Conservation (phyloP, 768 basidiomycete species). For the Leccinum broughii region DNA sequence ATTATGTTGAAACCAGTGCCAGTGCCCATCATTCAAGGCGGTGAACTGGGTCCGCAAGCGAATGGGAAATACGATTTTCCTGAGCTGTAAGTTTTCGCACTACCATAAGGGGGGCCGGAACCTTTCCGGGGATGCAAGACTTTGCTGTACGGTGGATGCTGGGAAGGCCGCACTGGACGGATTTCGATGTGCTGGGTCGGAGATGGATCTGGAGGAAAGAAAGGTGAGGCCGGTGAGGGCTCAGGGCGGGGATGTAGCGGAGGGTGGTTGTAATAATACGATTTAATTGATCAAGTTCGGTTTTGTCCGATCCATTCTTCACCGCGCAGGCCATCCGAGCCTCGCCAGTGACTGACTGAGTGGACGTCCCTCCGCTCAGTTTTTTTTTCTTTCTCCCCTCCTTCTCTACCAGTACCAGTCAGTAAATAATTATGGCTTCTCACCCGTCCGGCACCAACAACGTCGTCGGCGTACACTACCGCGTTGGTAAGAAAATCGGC, state of each 20-base stretch:
- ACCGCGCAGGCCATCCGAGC: slow-evolving; percentile 28
- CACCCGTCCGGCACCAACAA: slow-evolving; percentile 65
- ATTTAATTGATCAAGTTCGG: slow-evolving; percentile 18
- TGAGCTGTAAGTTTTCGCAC: slow-evolving; percentile 41
- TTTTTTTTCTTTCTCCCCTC: slow-evolving; percentile 2
- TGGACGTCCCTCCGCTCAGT: slow-evolving; percentile 1
- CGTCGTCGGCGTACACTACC: slow-evolving; percentile 95
- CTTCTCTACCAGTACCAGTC: slow-evolving; percentile 21
- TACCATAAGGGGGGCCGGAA: slow-evolving; percentile 29
- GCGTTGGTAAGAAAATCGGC: slow-evolving; percentile 98
- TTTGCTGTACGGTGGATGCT: slow-evolving; percentile 1
- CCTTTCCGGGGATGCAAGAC: background rate
- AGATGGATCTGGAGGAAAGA: background rate
- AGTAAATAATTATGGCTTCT: slow-evolving; percentile 44
- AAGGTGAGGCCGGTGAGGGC: slow-evolving; percentile 5
- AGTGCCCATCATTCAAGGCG: background rate
- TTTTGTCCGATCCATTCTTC: slow-evolving; percentile 36
- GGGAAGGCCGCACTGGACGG: background rate
- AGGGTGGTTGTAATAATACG: slow-evolving; percentile 7
- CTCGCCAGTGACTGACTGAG: slow-evolving; percentile 21
- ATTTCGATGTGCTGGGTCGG: slow-evolving; percentile 4
- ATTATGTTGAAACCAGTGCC: slow-evolving; percentile 8
- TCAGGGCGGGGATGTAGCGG: slow-evolving; percentile 23
- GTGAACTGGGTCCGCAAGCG: slow-evolving; percentile 44
- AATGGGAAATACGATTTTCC: slow-evolving; percentile 36